Percentiles rank a stretch among this genome's conserved stretches.
These are phyloP conservation scores for Vanrija sp. DNA, from an alignment of 1,284 basidiomycete species.

Conservation along the genomic window DNA sequence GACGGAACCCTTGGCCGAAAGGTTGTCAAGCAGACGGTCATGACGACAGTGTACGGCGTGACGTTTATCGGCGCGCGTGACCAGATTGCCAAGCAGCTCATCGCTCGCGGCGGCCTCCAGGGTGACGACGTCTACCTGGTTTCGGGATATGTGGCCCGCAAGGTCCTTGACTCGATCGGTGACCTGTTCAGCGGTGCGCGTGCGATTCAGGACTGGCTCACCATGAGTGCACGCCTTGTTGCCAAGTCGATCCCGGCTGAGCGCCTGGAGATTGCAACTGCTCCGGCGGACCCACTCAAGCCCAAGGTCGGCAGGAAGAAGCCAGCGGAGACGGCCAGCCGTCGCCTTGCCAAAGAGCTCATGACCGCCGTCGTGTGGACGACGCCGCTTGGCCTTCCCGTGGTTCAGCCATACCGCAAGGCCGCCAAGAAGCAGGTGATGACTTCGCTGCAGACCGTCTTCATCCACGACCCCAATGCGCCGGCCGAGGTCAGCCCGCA, in stretches of 20 bases:
- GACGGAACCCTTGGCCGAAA: slow-evolving; percentile 82
- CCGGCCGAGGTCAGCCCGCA: slow-evolving; percentile 74
- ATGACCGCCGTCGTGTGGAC: slow-evolving; percentile 98
- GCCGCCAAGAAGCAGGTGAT: slow-evolving; percentile 69
- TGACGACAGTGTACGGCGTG: slow-evolving; percentile 98
- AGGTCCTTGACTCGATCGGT: slow-evolving; percentile 79
- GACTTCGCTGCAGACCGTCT: slow-evolving; percentile 87
- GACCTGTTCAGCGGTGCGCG: slow-evolving; percentile 90
- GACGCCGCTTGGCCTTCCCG: slow-evolving; percentile 85
- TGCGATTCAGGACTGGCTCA: slow-evolving; percentile 88
- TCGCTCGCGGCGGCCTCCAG: slow-evolving; percentile 69
- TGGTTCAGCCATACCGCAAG: slow-evolving; percentile 95
- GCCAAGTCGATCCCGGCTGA: slow-evolving; percentile 79
- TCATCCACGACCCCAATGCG: slow-evolving; percentile 80
- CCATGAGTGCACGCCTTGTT: slow-evolving; percentile 74
- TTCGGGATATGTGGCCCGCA: slow-evolving; percentile 78
- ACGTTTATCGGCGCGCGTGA: slow-evolving; percentile 93
- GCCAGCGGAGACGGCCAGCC: slow-evolving; percentile 6
- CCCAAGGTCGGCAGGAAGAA: neutral
- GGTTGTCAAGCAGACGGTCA: slow-evolving; percentile 98
- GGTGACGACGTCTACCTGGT: slow-evolving; percentile 68
- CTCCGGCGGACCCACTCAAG: neutral
- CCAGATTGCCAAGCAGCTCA: slow-evolving; percentile 87
- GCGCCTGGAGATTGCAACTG: slow-evolving; percentile 54
- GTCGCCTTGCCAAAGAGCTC: slow-evolving; percentile 70